Percentiles rank a stretch among this genome's conserved stretches.
Conservation (phyloP, 2,329 filamentous ascomycete genomes). For the Aspergillus arachidicola region DNA sequence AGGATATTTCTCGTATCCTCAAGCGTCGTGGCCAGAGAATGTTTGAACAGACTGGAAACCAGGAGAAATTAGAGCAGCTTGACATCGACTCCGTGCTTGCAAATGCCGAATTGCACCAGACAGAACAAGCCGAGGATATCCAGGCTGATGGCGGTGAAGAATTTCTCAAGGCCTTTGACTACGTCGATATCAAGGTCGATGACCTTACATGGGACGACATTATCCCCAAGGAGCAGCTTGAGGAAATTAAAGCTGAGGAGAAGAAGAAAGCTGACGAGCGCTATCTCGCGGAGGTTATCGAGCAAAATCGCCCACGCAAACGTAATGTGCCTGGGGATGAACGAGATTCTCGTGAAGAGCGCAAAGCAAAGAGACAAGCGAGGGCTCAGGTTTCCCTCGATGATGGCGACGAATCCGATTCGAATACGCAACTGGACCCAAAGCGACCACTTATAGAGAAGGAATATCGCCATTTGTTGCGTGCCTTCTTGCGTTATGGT, state of each 20-base stretch:
- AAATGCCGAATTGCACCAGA: conserved; percentile 96
- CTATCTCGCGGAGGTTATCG: conserved; percentile 78
- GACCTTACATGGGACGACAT: conserved; percentile 98
- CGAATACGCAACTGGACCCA: conserved; percentile 69
- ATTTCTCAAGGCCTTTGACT: conserved; percentile 85
- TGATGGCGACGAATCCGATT: conserved; percentile 72
- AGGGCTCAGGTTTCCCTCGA: conserved; percentile 65
- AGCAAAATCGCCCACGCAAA: conserved; percentile 80
- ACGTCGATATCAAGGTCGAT: conserved; percentile 93
- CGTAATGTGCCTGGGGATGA: conserved; percentile 63
- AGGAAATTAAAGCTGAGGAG: conserved; percentile 85
- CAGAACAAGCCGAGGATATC: conserved; percentile 90
- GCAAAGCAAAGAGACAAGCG: conserved; percentile 70
- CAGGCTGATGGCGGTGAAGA: conserved; percentile 96
- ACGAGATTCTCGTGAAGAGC: conserved; percentile 60
- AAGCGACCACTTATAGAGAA: conserved; percentile 89
- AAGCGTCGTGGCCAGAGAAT: conserved; percentile 99
- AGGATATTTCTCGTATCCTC: conserved; percentile 93
- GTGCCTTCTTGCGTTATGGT: conserved; percentile 87
- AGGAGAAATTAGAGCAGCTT: conserved; percentile 92
- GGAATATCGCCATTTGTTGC: conserved; percentile 87
- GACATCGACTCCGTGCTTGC: conserved; percentile 97
- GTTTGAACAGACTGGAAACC: conserved; percentile 97
- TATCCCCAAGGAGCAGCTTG: conserved; percentile 90
- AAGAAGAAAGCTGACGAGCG: conserved; percentile 80